Evolutionary conservation across 345 rosid species (phyloP), one percentile per base, ranked within the genome.

Genomic region (Schrenkiella parvula): DNA sequence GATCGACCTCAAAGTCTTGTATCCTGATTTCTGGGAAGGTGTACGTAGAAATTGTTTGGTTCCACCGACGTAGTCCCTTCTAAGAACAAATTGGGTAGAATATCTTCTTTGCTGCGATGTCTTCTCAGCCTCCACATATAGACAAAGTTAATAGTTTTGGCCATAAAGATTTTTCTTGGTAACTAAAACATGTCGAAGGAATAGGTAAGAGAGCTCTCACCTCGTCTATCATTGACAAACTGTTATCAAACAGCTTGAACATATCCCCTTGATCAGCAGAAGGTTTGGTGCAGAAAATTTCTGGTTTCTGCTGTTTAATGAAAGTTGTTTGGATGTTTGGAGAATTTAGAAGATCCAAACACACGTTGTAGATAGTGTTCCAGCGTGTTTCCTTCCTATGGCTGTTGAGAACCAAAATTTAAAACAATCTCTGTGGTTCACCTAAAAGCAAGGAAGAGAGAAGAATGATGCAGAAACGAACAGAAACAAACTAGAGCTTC

Each of bases 301-400:
- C 65, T 31, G 72, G 48, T 65, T 62, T 80, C 65, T 56, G 81
- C 67, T 69, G 65, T 73, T 68, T 80, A 43, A 19, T 46, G 18
- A 3, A 62, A 34, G 79, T 26, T 62, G 71, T 46, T 64, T 74
- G 85, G 62, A 73, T 67, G 64, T 78, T 87, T 31, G 97, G 92
- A 56, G 89, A 84, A 80, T 76, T 73, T 35, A 78, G 68, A 66
- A 83, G 71, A 79, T 82, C 88, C 80, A 78, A 35, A 73, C 89
- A 85, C 14, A 91, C 97, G 12, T 84, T 91, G 70, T 91, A 88
- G 73, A 88, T 82, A 1, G 82, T 84, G 69, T 71, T 82, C 95
- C 95, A 91, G 32, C 76, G 84, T 3, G 28, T 84, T 68, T 86
- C 84, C 69, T 63, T 75, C 47, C 78, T 71, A 65, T 78, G 78